These are phyloP conservation scores for Tetrapisispora taiwanensis DNA, from an alignment of 805 yeast genomes.

Conservation along the genomic window DNA sequence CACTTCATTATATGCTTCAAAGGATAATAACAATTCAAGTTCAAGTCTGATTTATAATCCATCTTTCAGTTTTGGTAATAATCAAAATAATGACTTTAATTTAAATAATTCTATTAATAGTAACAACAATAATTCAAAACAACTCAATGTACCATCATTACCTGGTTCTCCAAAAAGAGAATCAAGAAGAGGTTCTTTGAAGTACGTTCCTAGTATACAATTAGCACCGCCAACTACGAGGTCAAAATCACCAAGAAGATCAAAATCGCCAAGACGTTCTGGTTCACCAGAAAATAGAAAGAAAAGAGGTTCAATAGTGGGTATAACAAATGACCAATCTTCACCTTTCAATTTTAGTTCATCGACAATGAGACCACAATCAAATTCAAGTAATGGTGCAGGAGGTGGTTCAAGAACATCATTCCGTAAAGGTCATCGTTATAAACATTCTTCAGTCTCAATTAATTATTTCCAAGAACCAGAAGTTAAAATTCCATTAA, in stretches of 20 bases:
- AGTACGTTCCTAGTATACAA: constrained; percentile 25
- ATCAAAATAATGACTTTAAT: not conserved
- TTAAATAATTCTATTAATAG: not conserved
- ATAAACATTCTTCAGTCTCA: constrained; percentile 92
- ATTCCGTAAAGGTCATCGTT: constrained; percentile 86
- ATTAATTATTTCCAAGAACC: constrained; percentile 95
- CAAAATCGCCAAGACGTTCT: constrained; percentile 21
- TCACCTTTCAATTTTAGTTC: constrained; percentile 24
- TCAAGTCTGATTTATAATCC: constrained; percentile 27
- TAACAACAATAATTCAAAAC: not conserved
- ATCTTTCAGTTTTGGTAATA: constrained; percentile 26
- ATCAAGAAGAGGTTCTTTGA: constrained; percentile 19
- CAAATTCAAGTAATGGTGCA: constrained; percentile 8
- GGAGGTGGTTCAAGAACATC: constrained; percentile 38
- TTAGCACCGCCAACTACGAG: constrained; percentile 25
- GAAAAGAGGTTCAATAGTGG: constrained; percentile 15
- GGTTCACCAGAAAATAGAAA: constrained; percentile 6
- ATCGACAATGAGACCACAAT: constrained; percentile 8
- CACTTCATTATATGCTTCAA: constrained; percentile 18
- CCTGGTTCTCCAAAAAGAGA: constrained; percentile 5
- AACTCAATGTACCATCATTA: not conserved
- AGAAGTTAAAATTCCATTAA: constrained; percentile 59
- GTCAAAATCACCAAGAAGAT: constrained; percentile 22
- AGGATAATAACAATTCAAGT: constrained; percentile 27
- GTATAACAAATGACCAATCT: constrained; percentile 7